These are phyloP conservation scores for Ceratonia siliqua DNA, from an alignment of 306 rosid species.

Conservation along the genomic window DNA sequence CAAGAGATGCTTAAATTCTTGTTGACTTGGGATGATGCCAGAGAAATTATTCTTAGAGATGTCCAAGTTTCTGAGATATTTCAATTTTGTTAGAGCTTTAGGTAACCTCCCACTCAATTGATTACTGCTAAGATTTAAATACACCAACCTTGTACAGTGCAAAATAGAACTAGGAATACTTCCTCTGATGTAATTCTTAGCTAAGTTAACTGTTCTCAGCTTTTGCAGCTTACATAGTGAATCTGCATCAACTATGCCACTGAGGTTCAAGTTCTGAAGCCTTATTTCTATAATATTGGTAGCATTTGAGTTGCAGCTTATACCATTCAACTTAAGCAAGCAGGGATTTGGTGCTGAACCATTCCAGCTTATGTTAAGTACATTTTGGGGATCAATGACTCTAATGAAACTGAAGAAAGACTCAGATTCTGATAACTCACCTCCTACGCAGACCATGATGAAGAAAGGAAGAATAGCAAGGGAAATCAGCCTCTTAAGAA, in stretches of 20 bases:
- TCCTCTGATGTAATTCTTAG: conserved; percentile 42
- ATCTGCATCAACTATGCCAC: conserved; percentile 39
- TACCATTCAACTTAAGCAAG: conserved; percentile 32
- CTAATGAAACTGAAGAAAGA: conserved; percentile 38
- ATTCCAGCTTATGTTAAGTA: conserved; percentile 30
- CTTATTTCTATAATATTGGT: conserved; percentile 30
- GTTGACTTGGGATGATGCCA: conserved; percentile 19
- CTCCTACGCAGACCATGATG: conserved; percentile 19
- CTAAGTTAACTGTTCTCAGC: conserved; percentile 43
- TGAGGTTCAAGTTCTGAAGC: conserved; percentile 41
- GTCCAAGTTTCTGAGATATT: conserved; percentile 53
- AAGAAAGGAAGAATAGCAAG: conserved; percentile 18
- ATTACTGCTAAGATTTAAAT: conserved; percentile 56
- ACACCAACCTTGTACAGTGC: conserved; percentile 51
- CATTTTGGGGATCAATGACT: conserved; percentile 41
- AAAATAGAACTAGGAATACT: conserved; percentile 41
- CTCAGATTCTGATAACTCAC: conserved; percentile 41
- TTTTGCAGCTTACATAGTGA: conserved; percentile 38
- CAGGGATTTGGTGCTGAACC: conserved; percentile 34
- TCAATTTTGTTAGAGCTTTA: conserved; percentile 45
- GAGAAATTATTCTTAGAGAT: conserved; percentile 54
- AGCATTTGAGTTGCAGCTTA: conserved; percentile 28
- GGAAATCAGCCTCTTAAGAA: conserved; percentile 11
- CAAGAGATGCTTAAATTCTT: conserved; percentile 27
- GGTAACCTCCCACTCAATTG: conserved; percentile 63